Evolutionary conservation across 768 basidiomycete species (phyloP), one percentile per base, ranked within the genome.

Genomic region (Tephrocybe sp.): DNA sequence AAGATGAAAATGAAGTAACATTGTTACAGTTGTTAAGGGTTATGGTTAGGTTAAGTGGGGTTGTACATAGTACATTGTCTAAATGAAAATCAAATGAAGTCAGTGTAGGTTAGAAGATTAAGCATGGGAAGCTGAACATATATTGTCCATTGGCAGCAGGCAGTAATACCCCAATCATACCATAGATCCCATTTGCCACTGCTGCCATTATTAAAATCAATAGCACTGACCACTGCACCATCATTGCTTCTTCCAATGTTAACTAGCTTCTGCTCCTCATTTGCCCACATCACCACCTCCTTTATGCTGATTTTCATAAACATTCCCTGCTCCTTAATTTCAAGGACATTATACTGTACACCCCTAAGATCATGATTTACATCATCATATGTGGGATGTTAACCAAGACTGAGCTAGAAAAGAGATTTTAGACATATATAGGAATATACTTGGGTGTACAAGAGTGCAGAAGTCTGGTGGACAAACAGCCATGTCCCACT

Each of bases 171-270:
- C 83, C 85, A 45, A 89, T 68, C 3, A 88, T 85, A 7, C 89
- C 89, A 52, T 91, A 92, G 17, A 91, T 85, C 4, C 75, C 88
- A 57, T 92, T 85, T 14, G 89, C 86, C n/a, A 92, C 72, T 3
- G 59, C 47, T 3, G 71, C 67, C 0, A 83, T 81, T 4, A 86
- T 78, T 0, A 91, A 63, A 45, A 91, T 90, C 12, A 77, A 50
- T 0, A 88, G 86, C 0, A 83, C 75, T 88, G 33, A 68, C 77
- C 20, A 63, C 65, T 0, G 64, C 67, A 4, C 74, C 83, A 0
- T n/a, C n/a, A n/a, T n/a, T n/a, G n/a, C n/a, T n/a, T n/a, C n/a
- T n/a, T n/a, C n/a, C n/a, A n/a, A n/a, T n/a, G n/a, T n/a, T n/a
- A n/a, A n/a, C n/a, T n/a, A n/a, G n/a, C n/a, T n/a, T n/a, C n/a